A percentile compares a stretch with the other conserved stretches of the same genome.
phyloP scores from a whole-genome alignment of 1,284 basidiomycete genomes.

The Apiotrichum siamense region DNA sequence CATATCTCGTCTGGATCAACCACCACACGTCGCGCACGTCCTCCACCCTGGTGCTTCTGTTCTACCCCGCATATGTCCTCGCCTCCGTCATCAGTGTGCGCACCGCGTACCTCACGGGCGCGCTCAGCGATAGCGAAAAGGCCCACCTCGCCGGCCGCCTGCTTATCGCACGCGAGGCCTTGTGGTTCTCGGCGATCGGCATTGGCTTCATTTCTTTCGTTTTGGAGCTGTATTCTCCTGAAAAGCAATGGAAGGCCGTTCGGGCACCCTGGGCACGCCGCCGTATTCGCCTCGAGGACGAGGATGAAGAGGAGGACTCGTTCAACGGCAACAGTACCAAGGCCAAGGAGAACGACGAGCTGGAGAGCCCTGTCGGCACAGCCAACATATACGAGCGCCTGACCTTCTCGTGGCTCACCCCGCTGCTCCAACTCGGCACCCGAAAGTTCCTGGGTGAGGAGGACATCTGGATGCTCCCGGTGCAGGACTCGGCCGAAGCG shows the following conservation, averaged over 20 bases:
- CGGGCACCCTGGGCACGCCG: slow-evolving; percentile 19
- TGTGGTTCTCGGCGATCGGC: slow-evolving; percentile 49
- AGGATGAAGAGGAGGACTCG: slow-evolving; percentile 41
- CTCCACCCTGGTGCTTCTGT: slow-evolving; percentile 69
- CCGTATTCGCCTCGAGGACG: slow-evolving; percentile 34
- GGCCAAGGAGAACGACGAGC: slow-evolving; percentile 48
- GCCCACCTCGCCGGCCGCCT: slow-evolving; percentile 25
- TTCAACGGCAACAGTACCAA: slow-evolving; percentile 18
- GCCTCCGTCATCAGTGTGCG: slow-evolving; percentile 59
- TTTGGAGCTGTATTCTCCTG: slow-evolving; percentile 68
- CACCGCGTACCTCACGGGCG: slow-evolving; percentile 51
- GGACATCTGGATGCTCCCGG: slow-evolving; percentile 64
- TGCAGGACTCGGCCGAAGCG: slow-evolving; percentile 64
- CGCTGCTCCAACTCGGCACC: slow-evolving; percentile 39
- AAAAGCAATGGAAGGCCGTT: slow-evolving; percentile 44
- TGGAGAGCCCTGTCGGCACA: slow-evolving; percentile 66
- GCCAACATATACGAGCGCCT: slow-evolving; percentile 67
- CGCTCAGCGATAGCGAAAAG: slow-evolving; percentile 21
- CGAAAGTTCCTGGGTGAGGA: slow-evolving; percentile 61
- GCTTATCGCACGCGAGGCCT: slow-evolving; percentile 30
- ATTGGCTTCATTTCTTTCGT: slow-evolving; percentile 58
- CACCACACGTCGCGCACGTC: slow-evolving; percentile 72
- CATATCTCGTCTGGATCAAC: slow-evolving; percentile 52
- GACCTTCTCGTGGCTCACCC: slow-evolving; percentile 7
- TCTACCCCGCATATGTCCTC: slow-evolving; percentile 69